Evolutionary conservation across 2,329 filamentous ascomycete species (phyloP), one percentile per base, ranked within the genome.

Genomic region (Scytalidium sp.): DNA sequence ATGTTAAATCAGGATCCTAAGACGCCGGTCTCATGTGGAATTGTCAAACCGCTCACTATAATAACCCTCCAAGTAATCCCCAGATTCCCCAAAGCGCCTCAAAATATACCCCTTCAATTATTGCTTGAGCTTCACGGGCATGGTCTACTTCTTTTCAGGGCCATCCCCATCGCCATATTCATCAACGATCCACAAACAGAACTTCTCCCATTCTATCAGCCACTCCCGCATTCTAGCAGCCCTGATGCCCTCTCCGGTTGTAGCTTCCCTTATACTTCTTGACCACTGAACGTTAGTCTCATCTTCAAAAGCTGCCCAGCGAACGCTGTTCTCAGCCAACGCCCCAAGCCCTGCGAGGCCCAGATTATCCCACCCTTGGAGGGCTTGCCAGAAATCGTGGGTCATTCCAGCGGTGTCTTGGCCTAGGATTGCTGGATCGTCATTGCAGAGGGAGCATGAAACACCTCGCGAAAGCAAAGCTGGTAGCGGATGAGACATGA

Each of bases 381-480:
- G 73, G 1, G 88, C 87, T 68, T 96, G 90, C 90, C 90, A 97
- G 69, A 96, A 96, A 70, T 97, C 91, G 68, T 96, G 89, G 2
- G 88, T 93, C 78, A 94, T 85, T 32, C 90, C 90, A 21, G 84
- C 87, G 6, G 79, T 82, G 50, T 88, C 88, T 61, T 96, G 89
- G 8, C 92, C 92, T 5, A 96, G 76, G 62, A 97, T 90, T 1
- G 88, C 89, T 1, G 91, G 92, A 64, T 96, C 91, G 64, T 97
- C 93, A 64, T 96, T 96, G 72, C 86, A 90, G 9, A 99, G 79
- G 10, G 86, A 83, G 61, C 91, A 93, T 4, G 88, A 69, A 1
- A 97, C 90, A 21, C 93, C 93, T 41, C 91, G 83, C 0, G 93
- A 85, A 3, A 97, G 75, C 1, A 97, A 78, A 0, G 90, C 88